Base-by-base conservation (phyloP, 331 rosid genomes). In the Pyrus hybrid region DNA sequence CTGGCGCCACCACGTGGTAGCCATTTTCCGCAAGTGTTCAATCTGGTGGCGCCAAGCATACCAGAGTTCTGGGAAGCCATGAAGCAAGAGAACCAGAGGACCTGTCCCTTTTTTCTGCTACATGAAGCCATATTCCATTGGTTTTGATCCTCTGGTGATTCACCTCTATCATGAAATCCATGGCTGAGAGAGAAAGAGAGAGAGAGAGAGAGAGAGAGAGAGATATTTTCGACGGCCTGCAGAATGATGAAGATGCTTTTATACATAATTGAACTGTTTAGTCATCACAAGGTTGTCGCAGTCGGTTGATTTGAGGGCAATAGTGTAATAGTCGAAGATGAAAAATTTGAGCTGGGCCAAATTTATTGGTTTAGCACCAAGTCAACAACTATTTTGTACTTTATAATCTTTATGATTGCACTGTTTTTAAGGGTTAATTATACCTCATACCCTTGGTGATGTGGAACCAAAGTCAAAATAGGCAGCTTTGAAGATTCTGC, bases 1-100 rank as follows among this genome's bases (percentile, higher is more conserved):
- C 98, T 23, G 93, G 96, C 35, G 93, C 93, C 69, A 91, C 91
- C 1, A 82, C 94, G 73, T 86, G 96, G 81, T 84, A 87, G 51
- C 94, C 92, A 12, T 90, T 82, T 14, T 76, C 71, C 10, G 91
- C 88, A 90, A 85, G 81, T 29, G 67, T 43, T 77, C 80, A 64
- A 92, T 86, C 80, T 88, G 90, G 79, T 85, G 86, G 72, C 88
- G 89, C 93, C 95, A 90, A 0, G 85, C 13, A 69, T 79, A 90
- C 92, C 95, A 87, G 65, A 76, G 65, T 65, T 91, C 87, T 4
- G 98, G 97, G 81, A 93, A 89, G 70, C 95, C 91, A 76, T 87
- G n/a, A n/a, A n/a, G n/a, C n/a, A n/a, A n/a, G n/a, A n/a, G n/a
- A n/a, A n/a, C n/a, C n/a, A n/a, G n/a, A n/a, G n/a, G n/a, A n/a